Base-by-base conservation (phyloP, 371 early-diverging fungal species). In the Blastocladiella emersonii region DNA sequence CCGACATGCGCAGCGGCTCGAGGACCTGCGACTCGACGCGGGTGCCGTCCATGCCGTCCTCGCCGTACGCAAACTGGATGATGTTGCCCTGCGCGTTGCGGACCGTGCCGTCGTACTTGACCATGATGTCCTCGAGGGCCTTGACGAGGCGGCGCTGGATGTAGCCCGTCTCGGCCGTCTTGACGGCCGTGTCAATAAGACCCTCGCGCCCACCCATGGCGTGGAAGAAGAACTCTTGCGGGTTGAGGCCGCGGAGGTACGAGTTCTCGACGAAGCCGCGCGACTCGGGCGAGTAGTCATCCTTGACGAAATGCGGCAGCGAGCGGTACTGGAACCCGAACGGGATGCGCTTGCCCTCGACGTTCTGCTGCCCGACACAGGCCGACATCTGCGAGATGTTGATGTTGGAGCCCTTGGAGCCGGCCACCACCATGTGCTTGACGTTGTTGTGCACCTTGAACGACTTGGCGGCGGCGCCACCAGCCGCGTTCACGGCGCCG, bases 141-240 rank as follows among this genome's bases (percentile, higher is more conserved):
- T 99, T 99, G 45, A 99, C 92, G 37, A 99, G 79, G 75, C 99
- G 91, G 71, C 99, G 95, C 75, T 99, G 99, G 66, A 99, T 98
- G 76, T 99, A 99, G 55, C 99, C 99, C 7, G 99, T 98, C 74
- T 99, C 99, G 34, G 99, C 99, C 25, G 99, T 99, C 75, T 99
- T 99, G 63, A 98, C 95, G 62, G 99, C 98, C 44, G 99, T 98
- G 79, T 98, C 99, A 72, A 72, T 55, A 65, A 85, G 66, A 45
- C 88, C 99, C 84, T 99, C 99, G 79, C 99, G 89, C 71, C 99
- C 99, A 78, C 98, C 99, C 99, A 99, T 99, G 35, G 99, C 98
- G 79, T 99, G 99, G 87, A 99, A 99, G 76, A 93, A 99, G 79
- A 98, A 99, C 77, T 99, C 99, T 55, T 91, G 90, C 12, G 99